Conservation (phyloP, 2,329 filamentous ascomycete species). For the Pseudogymnoascus sp. region DNA sequence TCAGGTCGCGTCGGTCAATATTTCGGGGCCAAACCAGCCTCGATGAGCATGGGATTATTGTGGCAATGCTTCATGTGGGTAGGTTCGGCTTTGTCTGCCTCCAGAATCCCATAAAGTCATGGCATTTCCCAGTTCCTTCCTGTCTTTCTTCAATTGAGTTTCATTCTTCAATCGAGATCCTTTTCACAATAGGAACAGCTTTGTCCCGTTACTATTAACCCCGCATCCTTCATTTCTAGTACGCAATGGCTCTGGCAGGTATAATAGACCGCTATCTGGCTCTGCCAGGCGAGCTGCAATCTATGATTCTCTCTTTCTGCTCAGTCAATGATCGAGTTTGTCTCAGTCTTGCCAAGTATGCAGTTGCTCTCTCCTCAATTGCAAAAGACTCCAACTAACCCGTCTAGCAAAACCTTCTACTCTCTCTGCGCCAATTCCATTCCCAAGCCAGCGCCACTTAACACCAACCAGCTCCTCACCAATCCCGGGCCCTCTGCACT, state of each 20-base stretch:
- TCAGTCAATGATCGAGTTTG: background rate
- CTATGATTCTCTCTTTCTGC: background rate
- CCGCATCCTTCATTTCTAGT: background rate
- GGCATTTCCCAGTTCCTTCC: background rate
- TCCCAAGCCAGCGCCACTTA: background rate
- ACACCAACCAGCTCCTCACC: background rate
- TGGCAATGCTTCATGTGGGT: slow-evolving; percentile 3
- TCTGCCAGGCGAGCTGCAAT: slow-evolving; percentile 2
- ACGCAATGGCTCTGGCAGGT: background rate
- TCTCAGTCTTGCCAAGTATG: background rate
- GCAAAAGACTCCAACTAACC: background rate
- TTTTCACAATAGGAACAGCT: background rate
- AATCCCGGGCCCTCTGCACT: background rate
- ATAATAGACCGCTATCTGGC: slow-evolving; percentile 1
- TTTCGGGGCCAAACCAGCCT: background rate
- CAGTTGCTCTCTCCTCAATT: background rate
- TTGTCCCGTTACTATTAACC: background rate
- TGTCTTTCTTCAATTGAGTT: background rate
- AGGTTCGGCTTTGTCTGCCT: background rate
- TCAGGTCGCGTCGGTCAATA: background rate
- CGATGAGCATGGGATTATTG: background rate
- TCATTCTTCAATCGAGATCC: background rate
- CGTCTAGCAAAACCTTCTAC: background rate
- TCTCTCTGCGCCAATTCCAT: background rate
- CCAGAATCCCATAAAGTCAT: background rate